Evolutionary conservation across 177 flowering plant species (phyloP), one percentile per base, ranked within the genome.

Genomic region (Vitis hybrid): DNA sequence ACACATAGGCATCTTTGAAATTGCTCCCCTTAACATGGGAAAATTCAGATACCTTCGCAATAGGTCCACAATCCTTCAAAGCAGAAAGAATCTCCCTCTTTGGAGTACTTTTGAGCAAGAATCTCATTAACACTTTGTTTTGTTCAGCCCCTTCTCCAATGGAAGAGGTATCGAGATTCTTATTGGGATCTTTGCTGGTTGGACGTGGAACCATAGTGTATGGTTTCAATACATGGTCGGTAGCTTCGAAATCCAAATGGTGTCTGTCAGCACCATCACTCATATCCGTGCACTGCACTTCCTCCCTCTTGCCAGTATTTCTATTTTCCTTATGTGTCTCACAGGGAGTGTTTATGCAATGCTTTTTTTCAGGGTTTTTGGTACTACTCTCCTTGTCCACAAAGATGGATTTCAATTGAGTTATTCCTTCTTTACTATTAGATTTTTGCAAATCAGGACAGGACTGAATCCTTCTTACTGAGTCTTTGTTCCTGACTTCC

Each of bases 121-220:
- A 82, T 51, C 75, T 78, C 56, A 84, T 70, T 29, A 77, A 29
- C 26, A 82, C 62, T 65, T 50, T 70, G 63, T 76, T 73, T 56
- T 67, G 62, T 7, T 56, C 51, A 58, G 45, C 51, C 6, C 67
- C 63, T 74, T 62, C 74, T 22, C 57, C 62, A 12, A 64, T 56
- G 51, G 29, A 64, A 7, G 16, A 33, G 19, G 68, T 8, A 11
- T 21, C 15, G 1, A 49, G 29, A 63, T 16, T 57, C 13, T 52
- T 60, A 16, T 45, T 55, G 18, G 26, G 51, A 39, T 21, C 53
- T 67, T 39, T 69, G 26, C 53, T 56, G 26, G 14, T 19, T 57
- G 69, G 52, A 57, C 48, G 55, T 39, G 67, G 60, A 61, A 72
- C 33, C 16, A 49, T 13, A 22, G 51, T 22, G 13, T 14, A 60